These are phyloP conservation scores for Rhodotorula sp. DNA, from an alignment of 1,284 basidiomycete species.

Conservation along the genomic window DNA sequence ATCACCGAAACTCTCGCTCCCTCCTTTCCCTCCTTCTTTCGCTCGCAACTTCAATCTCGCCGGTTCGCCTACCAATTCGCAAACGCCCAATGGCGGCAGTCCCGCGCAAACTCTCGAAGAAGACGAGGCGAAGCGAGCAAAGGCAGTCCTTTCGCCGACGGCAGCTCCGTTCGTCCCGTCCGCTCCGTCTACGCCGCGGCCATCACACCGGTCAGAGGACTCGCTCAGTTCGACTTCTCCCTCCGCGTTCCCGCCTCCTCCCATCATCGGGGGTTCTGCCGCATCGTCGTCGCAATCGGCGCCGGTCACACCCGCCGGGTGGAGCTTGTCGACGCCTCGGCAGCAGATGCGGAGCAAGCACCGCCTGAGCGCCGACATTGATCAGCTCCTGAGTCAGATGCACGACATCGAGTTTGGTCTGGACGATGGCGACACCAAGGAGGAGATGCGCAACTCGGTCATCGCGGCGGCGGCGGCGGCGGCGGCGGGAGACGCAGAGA, in stretches of 20 bases:
- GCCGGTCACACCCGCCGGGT: constrained; percentile 33
- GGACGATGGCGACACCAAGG: constrained; percentile 14
- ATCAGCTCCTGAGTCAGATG: constrained; percentile 36
- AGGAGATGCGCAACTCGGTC: background rate
- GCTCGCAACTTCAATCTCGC: background rate
- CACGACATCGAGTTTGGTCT: constrained; percentile 34
- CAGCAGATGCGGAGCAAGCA: background rate
- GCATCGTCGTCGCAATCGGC: constrained; percentile 26
- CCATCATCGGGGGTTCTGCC: background rate
- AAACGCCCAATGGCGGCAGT: background rate
- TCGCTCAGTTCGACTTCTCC: background rate
- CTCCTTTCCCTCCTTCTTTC: constrained; percentile 4
- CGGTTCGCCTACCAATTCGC: background rate
- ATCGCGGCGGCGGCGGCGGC: too few relatives aligned
- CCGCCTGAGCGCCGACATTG: constrained; percentile 31
- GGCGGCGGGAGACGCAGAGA: background rate
- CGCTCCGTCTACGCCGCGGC: constrained; percentile 1
- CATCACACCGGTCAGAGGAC: background rate
- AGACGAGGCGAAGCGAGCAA: background rate
- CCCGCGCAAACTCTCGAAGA: background rate
- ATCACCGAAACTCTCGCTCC: background rate
- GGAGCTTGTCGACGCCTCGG: constrained; percentile 9
- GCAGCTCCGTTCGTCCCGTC: background rate
- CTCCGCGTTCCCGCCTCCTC: background rate
- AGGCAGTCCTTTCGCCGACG: background rate